A percentile compares a stretch with the other conserved stretches of the same genome.
These are phyloP conservation scores for Drechmeria coniospora DNA, from an alignment of 2,329 filamentous ascomycete genomes.

Conservation along the genomic window DNA sequence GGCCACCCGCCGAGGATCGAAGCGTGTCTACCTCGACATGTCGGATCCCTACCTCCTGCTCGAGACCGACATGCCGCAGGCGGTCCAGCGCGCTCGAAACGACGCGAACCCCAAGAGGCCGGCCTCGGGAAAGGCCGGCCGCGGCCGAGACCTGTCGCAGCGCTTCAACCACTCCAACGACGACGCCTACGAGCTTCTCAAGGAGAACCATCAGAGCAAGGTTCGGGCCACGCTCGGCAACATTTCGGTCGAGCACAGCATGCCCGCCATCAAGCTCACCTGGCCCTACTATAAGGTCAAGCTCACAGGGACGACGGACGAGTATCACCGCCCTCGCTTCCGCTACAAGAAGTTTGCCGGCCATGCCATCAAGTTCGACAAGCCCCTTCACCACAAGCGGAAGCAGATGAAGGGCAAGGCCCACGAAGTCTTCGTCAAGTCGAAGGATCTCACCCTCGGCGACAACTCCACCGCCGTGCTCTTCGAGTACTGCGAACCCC, in stretches of 20 bases:
- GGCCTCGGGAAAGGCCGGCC: conserved; percentile 53
- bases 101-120: conserved; percentile 48
- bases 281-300: conserved; percentile 95
- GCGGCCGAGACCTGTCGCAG: conserved; percentile 56
- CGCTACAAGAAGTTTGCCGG: conserved; percentile 54
- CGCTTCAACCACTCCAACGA: conserved; percentile 96
- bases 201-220: conserved; percentile 94
- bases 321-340: conserved; percentile 71
- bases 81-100: conserved; percentile 41
- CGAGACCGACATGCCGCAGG: conserved; percentile 54
- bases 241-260: conserved; percentile 82
- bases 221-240: conserved; percentile 84
- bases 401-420: conserved; percentile 72
- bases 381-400: conserved; percentile 58
- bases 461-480: conserved; percentile 82
- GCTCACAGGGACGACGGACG: conserved; percentile 56
- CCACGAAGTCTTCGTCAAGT: conserved; percentile 62
- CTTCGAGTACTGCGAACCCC: conserved; percentile 91
- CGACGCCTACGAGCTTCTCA: conserved; percentile 85
- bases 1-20: conserved; percentile 56
- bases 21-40: conserved; percentile 68
- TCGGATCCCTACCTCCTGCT: conserved; percentile 79
- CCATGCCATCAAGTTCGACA: conserved; percentile 55
- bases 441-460: conserved; percentile 69
- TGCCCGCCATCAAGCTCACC: conserved; percentile 79